These are phyloP conservation scores for Diaporthe humulicola DNA, from an alignment of 2,329 filamentous ascomycete species.

Conservation along the genomic window DNA sequence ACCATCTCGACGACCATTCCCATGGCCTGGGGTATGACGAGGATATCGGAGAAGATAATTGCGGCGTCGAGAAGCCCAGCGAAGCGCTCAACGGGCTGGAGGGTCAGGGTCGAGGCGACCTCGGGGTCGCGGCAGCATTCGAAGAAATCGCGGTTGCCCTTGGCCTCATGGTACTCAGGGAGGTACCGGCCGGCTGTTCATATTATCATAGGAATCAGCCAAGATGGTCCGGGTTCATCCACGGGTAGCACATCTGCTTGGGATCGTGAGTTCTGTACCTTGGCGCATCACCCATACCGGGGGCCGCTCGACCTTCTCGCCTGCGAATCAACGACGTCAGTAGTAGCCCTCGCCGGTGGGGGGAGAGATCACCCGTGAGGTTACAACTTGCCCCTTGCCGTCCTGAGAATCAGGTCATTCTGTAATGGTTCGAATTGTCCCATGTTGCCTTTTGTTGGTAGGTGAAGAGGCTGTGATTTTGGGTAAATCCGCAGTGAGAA, in stretches of 20 bases:
- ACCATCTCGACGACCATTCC: slow-evolving; percentile 99
- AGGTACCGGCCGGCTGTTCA: slow-evolving; percentile 90
- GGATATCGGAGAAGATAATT: slow-evolving; percentile 99
- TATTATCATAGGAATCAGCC: slow-evolving; percentile 33
- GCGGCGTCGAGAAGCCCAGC: slow-evolving; percentile 92
- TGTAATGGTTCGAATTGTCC: slow-evolving; percentile 81
- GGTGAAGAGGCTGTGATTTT: slow-evolving; percentile 9
- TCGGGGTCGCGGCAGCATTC: slow-evolving; percentile 95
- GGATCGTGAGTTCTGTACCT: slow-evolving; percentile 67
- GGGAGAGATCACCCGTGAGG: background rate
- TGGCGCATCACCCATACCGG: slow-evolving; percentile 99
- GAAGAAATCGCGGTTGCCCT: slow-evolving; percentile 94
- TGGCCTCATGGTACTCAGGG: slow-evolving; percentile 96
- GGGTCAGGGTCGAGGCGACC: slow-evolving; percentile 90
- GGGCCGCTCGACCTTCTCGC: slow-evolving; percentile 90
- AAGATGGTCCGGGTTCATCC: slow-evolving; percentile 24
- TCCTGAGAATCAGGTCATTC: slow-evolving; percentile 92
- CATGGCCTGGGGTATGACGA: slow-evolving; percentile 97
- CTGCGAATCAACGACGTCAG: slow-evolving; percentile 58
- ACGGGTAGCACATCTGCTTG: slow-evolving; percentile 38
- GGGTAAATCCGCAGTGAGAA: background rate
- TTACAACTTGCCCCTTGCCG: slow-evolving; percentile 81
- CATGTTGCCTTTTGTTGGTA: slow-evolving; percentile 33
- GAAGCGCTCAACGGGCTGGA: slow-evolving; percentile 95
- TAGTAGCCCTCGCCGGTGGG: background rate